Evolutionary conservation across 139 green algal genomes (phyloP), one percentile per base, ranked within the genome.

Genomic region (Volvox reticuliferus): DNA sequence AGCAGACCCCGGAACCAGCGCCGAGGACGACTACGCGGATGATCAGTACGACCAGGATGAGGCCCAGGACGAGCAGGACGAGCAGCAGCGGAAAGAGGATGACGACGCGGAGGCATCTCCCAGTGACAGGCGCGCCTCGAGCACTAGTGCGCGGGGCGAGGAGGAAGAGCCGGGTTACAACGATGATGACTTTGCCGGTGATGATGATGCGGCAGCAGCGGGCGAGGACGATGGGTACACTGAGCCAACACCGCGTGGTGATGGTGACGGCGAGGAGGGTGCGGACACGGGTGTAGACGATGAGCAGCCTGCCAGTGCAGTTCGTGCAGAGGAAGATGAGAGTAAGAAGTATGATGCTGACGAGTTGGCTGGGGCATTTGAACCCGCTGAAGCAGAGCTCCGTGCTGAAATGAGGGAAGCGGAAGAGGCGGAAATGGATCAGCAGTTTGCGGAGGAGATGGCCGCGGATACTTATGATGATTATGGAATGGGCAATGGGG

Each of bases 381-480:
- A 82, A 33, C 65, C 61, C 0, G 69, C 61, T 21, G 87, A 75
- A 35, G 87, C 78, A 14, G 75, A 86, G 19, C 35, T 63, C 32
- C 63, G 61, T 28, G 9, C 37, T 19, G 73, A 91, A 61, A 35
- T 65, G 37, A 22, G 9, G 32, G 87, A 19, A 18, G 75, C 35
- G 55, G 75, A 85, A 32, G 87, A 91, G 30, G 87, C 44, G 1
- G 87, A 85, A 37, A 86, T 86, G 79, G 28, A 86, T 24, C 17
- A 71, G 44, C 79, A 86, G 28, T 86, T 73, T 71, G 79, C 44
- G 50, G 79, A 55, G 6, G 79, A 86, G 50, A 71, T 86, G 79
- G 79, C 79, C 14, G 50, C 79, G 6, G 79, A 86, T 17, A 44
- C 79, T 28, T 37, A 37, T 26, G 79, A 44, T 73, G 50, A 50